A percentile compares a stretch with the other conserved stretches of the same genome.
Conservation (phyloP, 768 basidiomycete genomes). For the Rhodotorula diobovata region DNA sequence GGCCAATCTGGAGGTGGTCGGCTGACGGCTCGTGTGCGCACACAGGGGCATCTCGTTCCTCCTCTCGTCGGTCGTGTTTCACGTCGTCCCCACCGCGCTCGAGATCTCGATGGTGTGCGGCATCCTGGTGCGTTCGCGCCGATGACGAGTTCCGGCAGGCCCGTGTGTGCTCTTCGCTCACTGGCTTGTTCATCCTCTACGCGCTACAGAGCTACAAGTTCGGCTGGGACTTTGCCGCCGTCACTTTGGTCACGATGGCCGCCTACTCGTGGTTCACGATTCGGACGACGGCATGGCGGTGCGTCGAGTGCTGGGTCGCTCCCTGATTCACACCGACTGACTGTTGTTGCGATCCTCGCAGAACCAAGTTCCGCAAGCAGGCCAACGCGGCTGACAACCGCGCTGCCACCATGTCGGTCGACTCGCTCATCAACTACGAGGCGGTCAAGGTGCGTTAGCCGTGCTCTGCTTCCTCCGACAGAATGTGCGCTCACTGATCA, state of each 20-base stretch:
- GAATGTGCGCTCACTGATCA: too few relatives aligned
- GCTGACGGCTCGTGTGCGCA: not conserved
- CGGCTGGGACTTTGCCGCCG: slow-evolving; percentile 92
- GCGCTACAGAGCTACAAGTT: slow-evolving; percentile 80
- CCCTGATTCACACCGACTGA: not conserved
- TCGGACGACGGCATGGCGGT: slow-evolving; percentile 94
- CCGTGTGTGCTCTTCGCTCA: not conserved
- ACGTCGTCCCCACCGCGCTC: slow-evolving; percentile 89
- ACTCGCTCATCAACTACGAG: slow-evolving; percentile 95
- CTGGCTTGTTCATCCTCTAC: not conserved
- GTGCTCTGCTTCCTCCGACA: not conserved
- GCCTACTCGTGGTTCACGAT: slow-evolving; percentile 97
- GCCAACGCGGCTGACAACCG: slow-evolving; percentile 96
- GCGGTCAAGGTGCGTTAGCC: slow-evolving; percentile 79
- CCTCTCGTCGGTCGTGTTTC: slow-evolving; percentile 84
- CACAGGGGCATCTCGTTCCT: slow-evolving; percentile 91
- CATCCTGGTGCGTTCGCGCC: slow-evolving; percentile 64
- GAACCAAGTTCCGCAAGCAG: slow-evolving; percentile 85
- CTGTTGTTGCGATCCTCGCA: slow-evolving; percentile 44
- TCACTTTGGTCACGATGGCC: slow-evolving; percentile 76
- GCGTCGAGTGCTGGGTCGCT: slow-evolving; percentile 25
- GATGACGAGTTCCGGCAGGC: not conserved
- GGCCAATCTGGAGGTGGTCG: not conserved
- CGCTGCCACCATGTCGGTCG: slow-evolving; percentile 87
- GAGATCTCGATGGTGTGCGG: slow-evolving; percentile 97